phyloP scores from a whole-genome alignment of 1,284 basidiomycete genomes.

The Boletus sp. region DNA sequence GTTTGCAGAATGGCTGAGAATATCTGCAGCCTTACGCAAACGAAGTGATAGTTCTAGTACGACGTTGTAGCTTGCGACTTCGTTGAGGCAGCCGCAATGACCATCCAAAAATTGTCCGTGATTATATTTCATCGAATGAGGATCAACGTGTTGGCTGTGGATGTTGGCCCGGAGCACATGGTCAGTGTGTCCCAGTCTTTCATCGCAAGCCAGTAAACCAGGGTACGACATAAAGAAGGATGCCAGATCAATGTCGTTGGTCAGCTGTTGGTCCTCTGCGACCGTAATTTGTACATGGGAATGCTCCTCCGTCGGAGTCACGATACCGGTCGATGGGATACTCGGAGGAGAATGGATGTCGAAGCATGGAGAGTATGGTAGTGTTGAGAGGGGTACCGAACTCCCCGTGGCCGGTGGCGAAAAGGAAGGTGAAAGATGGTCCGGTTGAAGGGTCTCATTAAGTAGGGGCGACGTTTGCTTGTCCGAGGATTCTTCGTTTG shows the following conservation, averaged over 20 bases:
- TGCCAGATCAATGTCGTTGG: slow-evolving; percentile 38
- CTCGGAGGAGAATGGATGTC: slow-evolving; percentile 37
- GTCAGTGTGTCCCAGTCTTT: slow-evolving; percentile 14
- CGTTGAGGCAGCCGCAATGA: slow-evolving; percentile 60
- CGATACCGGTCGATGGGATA: slow-evolving; percentile 41
- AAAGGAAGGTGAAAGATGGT: slow-evolving; percentile 12
- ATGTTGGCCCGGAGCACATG: neutral
- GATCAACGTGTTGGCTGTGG: slow-evolving; percentile 7
- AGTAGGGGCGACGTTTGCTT: slow-evolving; percentile 2
- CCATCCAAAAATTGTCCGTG: slow-evolving; percentile 21
- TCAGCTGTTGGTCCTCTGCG: slow-evolving; percentile 28
- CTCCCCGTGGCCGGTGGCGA: slow-evolving; percentile 6
- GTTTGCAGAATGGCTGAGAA: slow-evolving; percentile 49
- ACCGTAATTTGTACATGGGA: slow-evolving; percentile 32
- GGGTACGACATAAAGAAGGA: slow-evolving; percentile 43
- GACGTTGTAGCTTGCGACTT: slow-evolving; percentile 51
- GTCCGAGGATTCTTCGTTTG: slow-evolving; percentile 4
- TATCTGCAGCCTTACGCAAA: slow-evolving; percentile 55
- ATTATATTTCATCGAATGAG: slow-evolving; percentile 16
- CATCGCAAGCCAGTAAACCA: slow-evolving; percentile 26
- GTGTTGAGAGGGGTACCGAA: slow-evolving; percentile 5
- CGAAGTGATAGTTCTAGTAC: slow-evolving; percentile 62
- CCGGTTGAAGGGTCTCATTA: slow-evolving; percentile 8
- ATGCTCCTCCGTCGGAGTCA: slow-evolving; percentile 42
- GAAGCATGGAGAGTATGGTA: slow-evolving; percentile 31